Percentiles rank a stretch among this genome's conserved stretches.
Evolutionary conservation across 371 early-diverging fungal species (phyloP).

Genomic region (Rhizopus delemar): DNA sequence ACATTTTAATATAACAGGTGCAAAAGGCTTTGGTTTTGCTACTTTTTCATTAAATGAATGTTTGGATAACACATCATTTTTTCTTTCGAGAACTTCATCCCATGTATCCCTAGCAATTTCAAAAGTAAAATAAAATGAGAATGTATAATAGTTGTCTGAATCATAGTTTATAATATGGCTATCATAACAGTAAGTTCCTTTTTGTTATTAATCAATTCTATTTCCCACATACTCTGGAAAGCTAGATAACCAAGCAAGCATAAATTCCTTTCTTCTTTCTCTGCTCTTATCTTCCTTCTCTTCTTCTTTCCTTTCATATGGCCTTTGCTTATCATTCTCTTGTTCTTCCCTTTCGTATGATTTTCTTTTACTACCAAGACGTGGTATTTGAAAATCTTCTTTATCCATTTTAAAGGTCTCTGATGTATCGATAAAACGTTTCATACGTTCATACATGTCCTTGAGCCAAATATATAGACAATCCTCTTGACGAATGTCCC

Average conservation of each 20-base stretch:
- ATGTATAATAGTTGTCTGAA: not conserved
- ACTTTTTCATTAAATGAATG: not conserved
- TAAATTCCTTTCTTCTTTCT: not conserved
- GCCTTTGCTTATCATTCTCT: not conserved
- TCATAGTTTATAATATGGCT: conserved; percentile 2
- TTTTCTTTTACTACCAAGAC: not conserved
- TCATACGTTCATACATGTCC: not conserved
- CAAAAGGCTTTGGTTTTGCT: not conserved
- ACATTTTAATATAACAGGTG: not conserved
- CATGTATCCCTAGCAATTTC: not conserved
- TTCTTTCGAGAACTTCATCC: not conserved
- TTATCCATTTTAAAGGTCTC: not conserved
- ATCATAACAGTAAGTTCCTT: not conserved
- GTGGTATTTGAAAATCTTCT: not conserved
- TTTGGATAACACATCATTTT: not conserved
- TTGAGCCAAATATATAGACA: conserved; percentile 4
- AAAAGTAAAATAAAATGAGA: conserved; percentile 1
- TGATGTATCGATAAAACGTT: not conserved
- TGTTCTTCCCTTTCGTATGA: not conserved
- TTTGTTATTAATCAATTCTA: not conserved
- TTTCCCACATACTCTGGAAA: not conserved
- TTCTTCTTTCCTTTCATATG: not conserved
- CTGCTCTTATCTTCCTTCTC: not conserved
- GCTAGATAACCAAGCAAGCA: not conserved
- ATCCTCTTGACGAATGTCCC: conserved; percentile 1